phyloP scores from a whole-genome alignment of 2,329 filamentous ascomycete species.

The Fusarium tanahbumbuense region DNA sequence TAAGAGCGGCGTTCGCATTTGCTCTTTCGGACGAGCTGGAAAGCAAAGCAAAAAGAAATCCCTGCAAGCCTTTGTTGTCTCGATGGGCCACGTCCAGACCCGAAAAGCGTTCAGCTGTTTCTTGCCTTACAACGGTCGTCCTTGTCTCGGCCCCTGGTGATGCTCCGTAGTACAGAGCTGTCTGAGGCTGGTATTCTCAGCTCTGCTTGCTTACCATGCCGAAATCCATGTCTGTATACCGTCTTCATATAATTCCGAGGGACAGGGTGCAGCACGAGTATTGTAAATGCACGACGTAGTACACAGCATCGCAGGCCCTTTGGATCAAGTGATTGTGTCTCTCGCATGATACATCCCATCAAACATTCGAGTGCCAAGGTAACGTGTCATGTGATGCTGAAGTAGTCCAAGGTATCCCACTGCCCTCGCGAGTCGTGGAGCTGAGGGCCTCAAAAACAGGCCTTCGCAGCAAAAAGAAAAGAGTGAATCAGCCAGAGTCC shows the following conservation, averaged over 20 bases:
- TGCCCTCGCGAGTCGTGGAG: not conserved
- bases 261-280: not conserved
- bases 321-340: conserved; percentile 10
- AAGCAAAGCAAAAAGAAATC: not conserved
- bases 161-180: not conserved
- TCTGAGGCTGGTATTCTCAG: not conserved
- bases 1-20: not conserved
- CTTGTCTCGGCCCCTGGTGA: not conserved
- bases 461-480: conserved; percentile 18
- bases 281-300: not conserved
- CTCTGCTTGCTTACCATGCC: not conserved
- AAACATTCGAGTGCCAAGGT: not conserved
- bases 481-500: not conserved
- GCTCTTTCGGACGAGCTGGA: not conserved
- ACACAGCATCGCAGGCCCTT: not conserved
- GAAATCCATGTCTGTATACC: not conserved
- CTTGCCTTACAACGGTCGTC: not conserved
- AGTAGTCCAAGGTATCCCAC: not conserved
- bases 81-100: conserved; percentile 1
- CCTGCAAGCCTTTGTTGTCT: conserved; percentile 30
- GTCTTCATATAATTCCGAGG: not conserved
- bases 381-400: not conserved
- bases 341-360: not conserved
- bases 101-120: conserved; percentile 14
- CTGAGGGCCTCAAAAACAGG: not conserved